These are phyloP conservation scores for Boletus subparvulus DNA, from an alignment of 768 basidiomycete genomes.

Conservation along the genomic window DNA sequence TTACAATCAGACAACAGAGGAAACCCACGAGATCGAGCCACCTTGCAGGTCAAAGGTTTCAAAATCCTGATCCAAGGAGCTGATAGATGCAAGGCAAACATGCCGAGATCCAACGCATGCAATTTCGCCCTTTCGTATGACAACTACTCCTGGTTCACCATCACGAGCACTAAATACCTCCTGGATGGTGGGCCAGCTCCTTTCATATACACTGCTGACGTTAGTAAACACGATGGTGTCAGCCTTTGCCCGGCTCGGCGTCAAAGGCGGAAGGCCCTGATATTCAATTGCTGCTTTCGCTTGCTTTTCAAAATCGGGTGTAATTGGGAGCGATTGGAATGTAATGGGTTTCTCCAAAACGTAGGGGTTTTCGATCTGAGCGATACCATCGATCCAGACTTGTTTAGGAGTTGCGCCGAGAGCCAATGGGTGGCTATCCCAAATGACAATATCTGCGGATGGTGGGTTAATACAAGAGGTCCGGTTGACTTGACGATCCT, in stretches of 20 bases:
- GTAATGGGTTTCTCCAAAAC: slow-evolving; percentile 51
- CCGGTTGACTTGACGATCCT: not conserved
- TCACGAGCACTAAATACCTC: slow-evolving; percentile 19
- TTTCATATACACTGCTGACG: slow-evolving; percentile 51
- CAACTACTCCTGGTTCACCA: slow-evolving; percentile 39
- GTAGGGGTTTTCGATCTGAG: slow-evolving; percentile 55
- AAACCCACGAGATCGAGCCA: slow-evolving; percentile 53
- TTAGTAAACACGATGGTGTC: slow-evolving; percentile 61
- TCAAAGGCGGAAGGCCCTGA: slow-evolving; percentile 72
- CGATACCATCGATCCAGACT: slow-evolving; percentile 83
- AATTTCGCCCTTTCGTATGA: slow-evolving; percentile 54
- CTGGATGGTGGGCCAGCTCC: slow-evolving; percentile 26
- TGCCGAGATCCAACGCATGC: slow-evolving; percentile 45
- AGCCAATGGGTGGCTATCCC: slow-evolving; percentile 76
- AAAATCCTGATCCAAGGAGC: slow-evolving; percentile 22
- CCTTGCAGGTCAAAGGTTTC: slow-evolving; percentile 59
- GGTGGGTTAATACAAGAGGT: not conserved
- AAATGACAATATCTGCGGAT: slow-evolving; percentile 61
- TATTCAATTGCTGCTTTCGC: slow-evolving; percentile 55
- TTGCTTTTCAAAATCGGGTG: slow-evolving; percentile 67
- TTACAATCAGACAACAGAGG: slow-evolving; percentile 8
- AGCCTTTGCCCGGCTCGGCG: slow-evolving; percentile 37
- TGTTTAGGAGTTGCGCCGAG: slow-evolving; percentile 78
- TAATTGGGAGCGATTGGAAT: slow-evolving; percentile 51
- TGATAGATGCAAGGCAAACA: slow-evolving; percentile 23